A percentile compares a stretch with the other conserved stretches of the same genome.
These are phyloP conservation scores for Chlorella sp. DNA, from an alignment of 139 green algal genomes.

Conservation along the genomic window DNA sequence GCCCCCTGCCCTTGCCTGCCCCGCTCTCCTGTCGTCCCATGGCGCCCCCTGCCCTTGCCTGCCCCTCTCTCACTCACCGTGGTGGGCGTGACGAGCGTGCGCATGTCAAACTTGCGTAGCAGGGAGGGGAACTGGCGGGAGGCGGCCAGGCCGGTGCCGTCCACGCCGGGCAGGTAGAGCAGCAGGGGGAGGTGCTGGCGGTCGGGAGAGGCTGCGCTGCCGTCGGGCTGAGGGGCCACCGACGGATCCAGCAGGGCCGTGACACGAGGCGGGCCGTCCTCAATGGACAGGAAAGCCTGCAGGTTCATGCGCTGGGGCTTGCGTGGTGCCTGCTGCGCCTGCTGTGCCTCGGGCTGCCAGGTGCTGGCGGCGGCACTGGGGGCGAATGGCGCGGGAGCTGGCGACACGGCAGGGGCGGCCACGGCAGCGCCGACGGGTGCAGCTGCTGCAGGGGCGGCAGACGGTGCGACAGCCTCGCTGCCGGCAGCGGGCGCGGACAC, in stretches of 20 bases:
- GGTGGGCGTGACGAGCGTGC: conserved; percentile 36
- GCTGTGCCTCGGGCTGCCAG: not conserved
- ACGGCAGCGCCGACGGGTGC: no score
- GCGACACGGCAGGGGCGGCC: not conserved
- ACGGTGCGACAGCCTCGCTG: no score
- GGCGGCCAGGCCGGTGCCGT: conserved; percentile 81
- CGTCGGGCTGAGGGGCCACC: not conserved
- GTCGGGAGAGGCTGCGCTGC: not conserved
- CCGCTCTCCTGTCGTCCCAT: not conserved
- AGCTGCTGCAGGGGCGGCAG: no score
- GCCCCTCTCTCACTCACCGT: not conserved
- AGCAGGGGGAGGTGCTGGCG: conserved; percentile 69
- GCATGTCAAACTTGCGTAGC: conserved; percentile 76
- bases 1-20: not conserved
- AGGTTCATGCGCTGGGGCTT: not conserved
- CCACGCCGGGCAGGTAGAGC: conserved; percentile 85
- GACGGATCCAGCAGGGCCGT: not conserved
- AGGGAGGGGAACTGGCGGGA: conserved; percentile 81
- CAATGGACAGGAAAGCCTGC: not conserved
- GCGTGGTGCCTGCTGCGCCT: no score
- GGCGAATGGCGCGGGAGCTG: not conserved
- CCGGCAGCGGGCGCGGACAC: no score
- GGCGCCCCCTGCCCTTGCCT: no score
- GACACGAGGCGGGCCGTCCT: conserved; percentile 1
- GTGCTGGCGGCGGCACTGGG: not conserved